Base-by-base conservation (phyloP, 2,329 filamentous ascomycete genomes). In the Cytospora mali region DNA sequence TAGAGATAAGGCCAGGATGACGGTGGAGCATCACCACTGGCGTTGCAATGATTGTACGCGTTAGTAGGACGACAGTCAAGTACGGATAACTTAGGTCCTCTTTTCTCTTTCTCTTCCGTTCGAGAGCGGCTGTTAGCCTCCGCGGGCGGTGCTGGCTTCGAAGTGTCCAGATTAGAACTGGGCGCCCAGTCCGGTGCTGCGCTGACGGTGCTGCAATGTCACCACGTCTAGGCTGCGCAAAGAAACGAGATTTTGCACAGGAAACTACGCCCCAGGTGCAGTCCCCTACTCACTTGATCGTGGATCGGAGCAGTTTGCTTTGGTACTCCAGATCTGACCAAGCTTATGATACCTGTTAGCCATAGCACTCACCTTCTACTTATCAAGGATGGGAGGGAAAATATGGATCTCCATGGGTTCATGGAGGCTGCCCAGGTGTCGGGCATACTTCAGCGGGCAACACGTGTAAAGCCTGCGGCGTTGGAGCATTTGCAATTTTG, bases 31-130 rank as follows among this genome's bases (percentile, higher is more conserved):
- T 50, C 73, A 70, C 49, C 73, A 71, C 29, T 81, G 81, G 81
- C 71, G 73, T 33, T 83, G 81, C 68, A 81, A 81, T 65, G 63
- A 71, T 23, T 83, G 80, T 61, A 25, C 28, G 14, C 42, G 25
- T 27, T 51, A 52, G 28, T 33, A 56, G 46, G 28, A 11, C 18
- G 16, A 28, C 50, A n/a, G 55, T 27, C 29, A 27, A 35, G 31
- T 21, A 21, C n/a, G 11, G 27, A 14, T 49, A 21, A 16, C 21
- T 14, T 54, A 31, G 14, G 33, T 25, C 18, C n/a, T n/a, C n/a
- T n/a, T n/a, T n/a, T n/a, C n/a, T n/a, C n/a, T n/a, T n/a, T 13
- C 11, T 31, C 27, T 28, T 39, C 21, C 18, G 42, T 18, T 46
- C 23, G 42, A 46, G 31, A 33, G 14, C 31, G 14, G 42, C 21